phyloP scores from a whole-genome alignment of 129 eudicot species.

The Helichrysum umbraculigerum region DNA sequence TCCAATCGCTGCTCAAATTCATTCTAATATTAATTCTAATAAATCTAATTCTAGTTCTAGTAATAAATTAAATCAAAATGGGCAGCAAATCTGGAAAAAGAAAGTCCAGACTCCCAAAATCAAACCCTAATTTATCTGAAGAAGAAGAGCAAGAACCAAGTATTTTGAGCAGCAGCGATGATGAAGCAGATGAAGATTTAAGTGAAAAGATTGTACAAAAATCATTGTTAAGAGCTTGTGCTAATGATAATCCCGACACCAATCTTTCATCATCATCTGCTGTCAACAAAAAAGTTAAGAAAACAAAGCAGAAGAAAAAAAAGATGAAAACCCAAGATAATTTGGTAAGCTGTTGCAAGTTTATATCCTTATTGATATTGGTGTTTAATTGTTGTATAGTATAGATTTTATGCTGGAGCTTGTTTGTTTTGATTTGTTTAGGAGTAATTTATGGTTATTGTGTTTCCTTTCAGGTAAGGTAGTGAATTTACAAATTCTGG shows the following conservation, averaged over 20 bases:
- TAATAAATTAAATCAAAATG: neutral
- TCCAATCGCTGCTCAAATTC: slow-evolving; percentile 17
- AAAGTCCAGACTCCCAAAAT: slow-evolving; percentile 28
- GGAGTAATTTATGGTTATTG: neutral
- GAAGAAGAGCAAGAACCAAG: slow-evolving; percentile 21
- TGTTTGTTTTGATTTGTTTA: neutral
- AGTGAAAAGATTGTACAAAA: slow-evolving; percentile 74
- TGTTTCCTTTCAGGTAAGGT: slow-evolving; percentile 10
- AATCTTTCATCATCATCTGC: slow-evolving; percentile 16
- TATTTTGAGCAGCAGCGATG: slow-evolving; percentile 40
- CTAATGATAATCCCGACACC: neutral
- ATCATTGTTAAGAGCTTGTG: slow-evolving; percentile 42
- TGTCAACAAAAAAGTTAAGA: slow-evolving; percentile 41
- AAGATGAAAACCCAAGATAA: slow-evolving; percentile 24
- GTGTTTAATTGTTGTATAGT: neutral
- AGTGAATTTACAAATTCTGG: neutral
- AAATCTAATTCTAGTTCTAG: no score
- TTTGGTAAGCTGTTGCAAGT: slow-evolving; percentile 41
- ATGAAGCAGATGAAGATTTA: slow-evolving; percentile 78
- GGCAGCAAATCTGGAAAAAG: slow-evolving; percentile 29
- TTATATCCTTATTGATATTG: neutral
- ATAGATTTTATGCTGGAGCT: neutral
- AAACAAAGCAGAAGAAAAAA: slow-evolving; percentile 32
- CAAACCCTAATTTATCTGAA: slow-evolving; percentile 21
- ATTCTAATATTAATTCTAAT: no score